phyloP scores from a whole-genome alignment of 2,329 filamentous ascomycete species.

The Fusarium sp. region DNA sequence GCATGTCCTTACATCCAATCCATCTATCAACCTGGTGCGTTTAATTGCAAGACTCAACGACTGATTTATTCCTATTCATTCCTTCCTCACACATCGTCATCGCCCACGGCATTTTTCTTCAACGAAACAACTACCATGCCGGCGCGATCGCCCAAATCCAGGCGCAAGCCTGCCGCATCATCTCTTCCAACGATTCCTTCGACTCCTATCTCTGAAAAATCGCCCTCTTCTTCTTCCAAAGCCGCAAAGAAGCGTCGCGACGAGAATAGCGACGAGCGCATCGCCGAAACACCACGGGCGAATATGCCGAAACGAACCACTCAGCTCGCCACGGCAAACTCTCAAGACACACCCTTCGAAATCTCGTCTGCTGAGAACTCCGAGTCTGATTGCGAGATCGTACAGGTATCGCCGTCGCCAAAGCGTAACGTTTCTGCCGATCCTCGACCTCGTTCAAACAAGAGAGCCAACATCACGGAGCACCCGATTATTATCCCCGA shows the following conservation, averaged over 20 bases:
- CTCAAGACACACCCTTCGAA: slow-evolving; percentile 33
- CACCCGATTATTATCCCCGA: not conserved
- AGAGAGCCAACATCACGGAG: slow-evolving; percentile 5
- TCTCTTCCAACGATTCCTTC: not conserved
- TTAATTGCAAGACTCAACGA: not conserved
- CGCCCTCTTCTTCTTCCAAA: slow-evolving; percentile 12
- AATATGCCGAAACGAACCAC: not conserved
- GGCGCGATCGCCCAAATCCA: not conserved
- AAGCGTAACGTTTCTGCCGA: slow-evolving; percentile 16
- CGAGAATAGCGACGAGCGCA: not conserved
- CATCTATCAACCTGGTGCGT: not conserved
- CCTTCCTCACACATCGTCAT: not conserved
- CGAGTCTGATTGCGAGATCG: slow-evolving; percentile 32
- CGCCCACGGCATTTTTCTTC: not conserved
- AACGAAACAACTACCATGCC: not conserved
- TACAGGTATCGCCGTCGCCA: slow-evolving; percentile 8
- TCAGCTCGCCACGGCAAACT: slow-evolving; percentile 17
- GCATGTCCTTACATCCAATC: not conserved
- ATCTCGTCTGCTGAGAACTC: slow-evolving; percentile 37
- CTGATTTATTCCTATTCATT: not conserved
- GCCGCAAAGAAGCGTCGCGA: not conserved
- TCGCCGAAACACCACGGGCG: slow-evolving; percentile 14
- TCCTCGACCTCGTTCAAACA: slow-evolving; percentile 1
- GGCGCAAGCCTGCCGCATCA: not conserved
- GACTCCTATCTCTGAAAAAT: not conserved